These are phyloP conservation scores for Aquilaria malaccensis DNA, from an alignment of 345 rosid genomes.

Conservation along the genomic window DNA sequence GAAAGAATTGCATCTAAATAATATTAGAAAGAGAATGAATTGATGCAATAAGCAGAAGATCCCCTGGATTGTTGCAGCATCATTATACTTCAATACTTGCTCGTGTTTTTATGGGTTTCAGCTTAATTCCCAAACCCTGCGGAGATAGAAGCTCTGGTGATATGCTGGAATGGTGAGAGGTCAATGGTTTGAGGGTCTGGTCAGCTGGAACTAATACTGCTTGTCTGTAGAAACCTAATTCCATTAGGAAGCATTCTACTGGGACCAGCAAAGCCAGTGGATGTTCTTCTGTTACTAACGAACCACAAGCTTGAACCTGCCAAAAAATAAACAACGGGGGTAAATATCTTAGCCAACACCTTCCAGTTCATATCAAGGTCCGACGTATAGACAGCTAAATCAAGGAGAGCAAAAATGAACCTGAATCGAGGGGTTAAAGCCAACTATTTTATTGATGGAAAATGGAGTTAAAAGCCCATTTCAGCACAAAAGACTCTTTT, in stretches of 20 bases:
- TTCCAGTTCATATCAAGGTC: background rate
- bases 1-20: constrained; percentile 27
- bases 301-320: constrained; percentile 62
- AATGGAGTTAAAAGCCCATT: background rate
- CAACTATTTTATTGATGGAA: background rate
- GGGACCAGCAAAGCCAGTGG: constrained; percentile 65
- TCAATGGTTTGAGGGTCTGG: constrained; percentile 26
- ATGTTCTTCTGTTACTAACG: constrained; percentile 61
- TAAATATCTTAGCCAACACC: background rate
- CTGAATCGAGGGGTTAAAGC: background rate
- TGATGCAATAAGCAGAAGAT: constrained; percentile 8
- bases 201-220: constrained; percentile 14
- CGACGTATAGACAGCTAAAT: background rate
- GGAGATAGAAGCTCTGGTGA: constrained; percentile 59
- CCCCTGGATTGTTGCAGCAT: background rate
- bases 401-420: background rate
- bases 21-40: constrained; percentile 1
- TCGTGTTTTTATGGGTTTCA: constrained; percentile 59
- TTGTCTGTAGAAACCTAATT: constrained; percentile 37
- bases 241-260: constrained; percentile 49
- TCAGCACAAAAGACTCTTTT: no score
- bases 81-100: constrained; percentile 19
- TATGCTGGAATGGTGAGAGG: constrained; percentile 37
- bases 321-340: background rate
- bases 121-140: constrained; percentile 54